These are phyloP conservation scores for Teunomyces gatunensis DNA, from an alignment of 805 yeast genomes.

Conservation along the genomic window DNA sequence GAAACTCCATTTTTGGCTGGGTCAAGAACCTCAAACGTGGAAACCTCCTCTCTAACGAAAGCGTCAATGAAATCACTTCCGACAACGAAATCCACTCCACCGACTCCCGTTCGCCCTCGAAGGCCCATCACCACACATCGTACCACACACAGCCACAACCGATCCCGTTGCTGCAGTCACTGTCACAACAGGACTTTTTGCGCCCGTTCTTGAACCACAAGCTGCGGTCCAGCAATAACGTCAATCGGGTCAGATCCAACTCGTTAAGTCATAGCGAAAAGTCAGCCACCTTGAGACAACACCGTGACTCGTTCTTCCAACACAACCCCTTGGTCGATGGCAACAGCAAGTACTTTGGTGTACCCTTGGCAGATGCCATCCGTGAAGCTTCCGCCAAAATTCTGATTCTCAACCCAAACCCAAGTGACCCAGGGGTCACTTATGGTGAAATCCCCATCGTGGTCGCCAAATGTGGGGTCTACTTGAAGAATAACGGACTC, in stretches of 20 bases:
- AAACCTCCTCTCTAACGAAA: constrained; percentile 35
- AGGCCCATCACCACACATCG: constrained; percentile 4
- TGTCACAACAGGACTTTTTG: constrained; percentile 22
- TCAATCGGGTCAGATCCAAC: constrained; percentile 39
- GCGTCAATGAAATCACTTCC: constrained; percentile 30
- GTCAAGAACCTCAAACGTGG: constrained; percentile 42
- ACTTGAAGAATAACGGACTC: constrained; percentile 71
- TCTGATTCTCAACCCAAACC: constrained; percentile 49
- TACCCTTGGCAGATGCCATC: constrained; percentile 67
- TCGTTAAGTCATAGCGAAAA: constrained; percentile 27
- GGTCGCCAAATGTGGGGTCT: constrained; percentile 94
- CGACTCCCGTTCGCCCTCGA: constrained; percentile 14
- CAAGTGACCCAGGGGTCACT: constrained; percentile 59
- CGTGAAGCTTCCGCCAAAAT: constrained; percentile 75
- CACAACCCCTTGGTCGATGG: constrained; percentile 43
- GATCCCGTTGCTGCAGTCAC: constrained; percentile 6
- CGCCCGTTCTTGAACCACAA: constrained; percentile 52
- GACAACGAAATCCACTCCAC: constrained; percentile 17
- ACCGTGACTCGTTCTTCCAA: constrained; percentile 49
- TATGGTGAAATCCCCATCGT: constrained; percentile 90
- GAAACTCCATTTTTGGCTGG: constrained; percentile 44
- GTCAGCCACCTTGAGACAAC: constrained; percentile 39
- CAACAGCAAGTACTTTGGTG: constrained; percentile 71
- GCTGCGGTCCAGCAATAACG: constrained; percentile 49
- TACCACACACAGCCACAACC: constrained; percentile 1